Conservation (phyloP, 768 basidiomycete genomes). For the Postia placenta region DNA sequence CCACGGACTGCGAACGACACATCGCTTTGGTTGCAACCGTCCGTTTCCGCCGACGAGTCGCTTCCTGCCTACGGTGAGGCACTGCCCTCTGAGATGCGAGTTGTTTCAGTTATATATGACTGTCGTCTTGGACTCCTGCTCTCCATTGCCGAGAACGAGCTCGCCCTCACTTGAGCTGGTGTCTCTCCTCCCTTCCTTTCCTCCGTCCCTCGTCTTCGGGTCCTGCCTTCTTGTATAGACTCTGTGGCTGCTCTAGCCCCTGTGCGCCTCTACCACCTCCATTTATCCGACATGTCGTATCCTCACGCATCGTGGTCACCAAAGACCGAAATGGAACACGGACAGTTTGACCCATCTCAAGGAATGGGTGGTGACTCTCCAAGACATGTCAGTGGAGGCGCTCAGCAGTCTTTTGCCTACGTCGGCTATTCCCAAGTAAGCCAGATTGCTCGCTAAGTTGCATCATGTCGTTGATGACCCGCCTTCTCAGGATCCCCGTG, state of each 20-base stretch:
- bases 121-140: slow-evolving; percentile 9
- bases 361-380: neutral
- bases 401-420: neutral
- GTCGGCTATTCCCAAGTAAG: neutral
- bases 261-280: too few relatives aligned
- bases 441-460: neutral
- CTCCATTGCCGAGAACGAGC: slow-evolving; percentile 15
- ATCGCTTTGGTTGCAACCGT: slow-evolving; percentile 3
- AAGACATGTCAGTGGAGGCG: neutral
- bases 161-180: slow-evolving; percentile 15
- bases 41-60: neutral
- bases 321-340: slow-evolving; percentile 9
- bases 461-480: neutral
- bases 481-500: slow-evolving; percentile 3
- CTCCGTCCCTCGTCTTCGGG: slow-evolving; percentile 5
- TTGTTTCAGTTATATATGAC: slow-evolving; percentile 32
- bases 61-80: slow-evolving; percentile 10
- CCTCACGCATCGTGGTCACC: slow-evolving; percentile 12
- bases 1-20: slow-evolving; percentile 12
- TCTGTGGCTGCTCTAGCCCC: too few relatives aligned
- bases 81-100: slow-evolving; percentile 14
- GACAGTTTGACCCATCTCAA: slow-evolving; percentile 10
- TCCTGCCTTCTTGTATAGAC: slow-evolving; percentile 5
- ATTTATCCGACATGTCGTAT: slow-evolving; percentile 12
- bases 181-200: slow-evolving; percentile 23